These are phyloP conservation scores for Micractinium conductrix DNA, from an alignment of 139 green algal species.

Conservation along the genomic window DNA sequence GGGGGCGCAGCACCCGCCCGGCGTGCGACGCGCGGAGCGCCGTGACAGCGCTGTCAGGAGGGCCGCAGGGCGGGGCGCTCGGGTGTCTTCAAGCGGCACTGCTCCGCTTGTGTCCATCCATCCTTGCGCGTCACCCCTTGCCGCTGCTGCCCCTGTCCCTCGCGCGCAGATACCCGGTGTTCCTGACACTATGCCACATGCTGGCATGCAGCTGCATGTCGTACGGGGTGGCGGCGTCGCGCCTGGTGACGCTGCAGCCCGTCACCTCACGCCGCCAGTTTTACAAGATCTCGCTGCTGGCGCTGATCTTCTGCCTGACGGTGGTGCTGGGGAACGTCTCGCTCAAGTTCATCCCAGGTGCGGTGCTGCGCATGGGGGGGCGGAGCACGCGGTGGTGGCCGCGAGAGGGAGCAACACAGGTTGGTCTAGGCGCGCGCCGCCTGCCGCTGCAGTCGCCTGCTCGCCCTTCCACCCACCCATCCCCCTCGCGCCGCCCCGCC, in stretches of 20 bases:
- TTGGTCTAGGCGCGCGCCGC: too few species aligned
- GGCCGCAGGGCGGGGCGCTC: too few species aligned
- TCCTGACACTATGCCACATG: constrained; percentile 97
- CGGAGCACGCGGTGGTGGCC: too few species aligned
- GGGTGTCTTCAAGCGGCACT: too few species aligned
- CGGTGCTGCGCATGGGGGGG: too few species aligned
- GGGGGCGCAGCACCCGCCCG: too few species aligned
- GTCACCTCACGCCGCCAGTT: constrained; percentile 76
- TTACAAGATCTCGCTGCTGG: constrained; percentile 80
- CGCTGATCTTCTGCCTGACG: constrained; percentile 85
- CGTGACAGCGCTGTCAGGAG: too few species aligned
- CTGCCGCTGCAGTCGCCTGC: too few species aligned
- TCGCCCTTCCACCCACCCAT: too few species aligned
- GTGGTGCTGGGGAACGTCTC: constrained; percentile 94
- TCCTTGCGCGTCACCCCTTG: not conserved
- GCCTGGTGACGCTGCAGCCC: constrained; percentile 66
- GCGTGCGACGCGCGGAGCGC: too few species aligned
- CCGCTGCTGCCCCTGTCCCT: not conserved
- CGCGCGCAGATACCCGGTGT: constrained; percentile 70
- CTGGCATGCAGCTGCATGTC: constrained; percentile 77
- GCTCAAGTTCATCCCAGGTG: constrained; percentile 87
- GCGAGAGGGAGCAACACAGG: too few species aligned
- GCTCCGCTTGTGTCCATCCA: not conserved
- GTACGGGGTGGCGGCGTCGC: constrained; percentile 50
- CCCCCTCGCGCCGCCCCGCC: too few species aligned